Percentiles rank a stretch among this genome's conserved stretches.
phyloP scores from a whole-genome alignment of 768 basidiomycete species.

The Suillus variegatus region DNA sequence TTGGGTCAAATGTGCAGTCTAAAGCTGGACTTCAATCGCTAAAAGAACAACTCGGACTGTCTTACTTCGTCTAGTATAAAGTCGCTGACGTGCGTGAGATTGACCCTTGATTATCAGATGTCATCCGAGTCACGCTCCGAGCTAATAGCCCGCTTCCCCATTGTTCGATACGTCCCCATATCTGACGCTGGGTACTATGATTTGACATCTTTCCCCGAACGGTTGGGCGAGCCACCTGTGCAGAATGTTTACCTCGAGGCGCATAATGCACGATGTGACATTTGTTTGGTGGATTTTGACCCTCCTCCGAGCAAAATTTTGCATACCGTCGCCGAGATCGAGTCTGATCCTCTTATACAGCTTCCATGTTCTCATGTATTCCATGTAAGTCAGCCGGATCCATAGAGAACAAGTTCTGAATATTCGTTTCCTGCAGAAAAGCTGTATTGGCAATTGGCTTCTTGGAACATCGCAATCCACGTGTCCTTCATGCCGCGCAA shows the following conservation, averaged over 20 bases:
- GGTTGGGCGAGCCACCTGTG: background rate
- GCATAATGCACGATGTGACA: constrained; percentile 7
- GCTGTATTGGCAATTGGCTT: constrained; percentile 7
- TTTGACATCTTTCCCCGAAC: background rate
- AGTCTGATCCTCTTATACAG: constrained; percentile 6
- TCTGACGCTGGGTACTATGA: background rate
- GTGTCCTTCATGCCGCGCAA: constrained; percentile 1
- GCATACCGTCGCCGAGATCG: background rate
- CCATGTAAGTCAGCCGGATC: constrained; percentile 3
- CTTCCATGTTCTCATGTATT: constrained; percentile 10
- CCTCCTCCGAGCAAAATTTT: constrained; percentile 3
- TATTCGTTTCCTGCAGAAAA: background rate
- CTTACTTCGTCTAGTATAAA: background rate
- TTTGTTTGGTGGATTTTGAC: constrained; percentile 6
- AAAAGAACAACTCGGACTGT: background rate
- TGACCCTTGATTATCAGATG: background rate
- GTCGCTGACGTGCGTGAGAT: background rate
- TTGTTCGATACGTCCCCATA: constrained; percentile 9
- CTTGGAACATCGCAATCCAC: background rate
- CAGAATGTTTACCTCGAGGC: constrained; percentile 9
- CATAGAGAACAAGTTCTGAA: background rate
- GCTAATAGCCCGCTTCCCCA: constrained; percentile 5
- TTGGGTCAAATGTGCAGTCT: background rate
- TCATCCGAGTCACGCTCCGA: background rate
- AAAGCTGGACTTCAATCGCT: background rate